Evolutionary conservation across 1,284 basidiomycete species (phyloP).

Genomic region (Pyrrhoderma lamaoense): DNA sequence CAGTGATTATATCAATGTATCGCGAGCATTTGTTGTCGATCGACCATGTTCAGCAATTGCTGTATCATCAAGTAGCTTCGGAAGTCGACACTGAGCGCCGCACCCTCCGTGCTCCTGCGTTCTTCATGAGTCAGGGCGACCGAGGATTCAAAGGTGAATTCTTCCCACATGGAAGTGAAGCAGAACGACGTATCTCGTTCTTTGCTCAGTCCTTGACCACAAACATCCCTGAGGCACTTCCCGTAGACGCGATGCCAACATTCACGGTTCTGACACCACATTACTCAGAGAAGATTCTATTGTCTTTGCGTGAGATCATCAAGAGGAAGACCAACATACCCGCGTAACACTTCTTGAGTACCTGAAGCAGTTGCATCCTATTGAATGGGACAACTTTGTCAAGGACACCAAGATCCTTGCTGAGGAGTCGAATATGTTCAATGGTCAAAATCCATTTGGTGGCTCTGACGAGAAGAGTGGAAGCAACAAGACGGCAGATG

Average conservation of each 20-base stretch:
- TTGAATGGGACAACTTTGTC: constrained; percentile 99
- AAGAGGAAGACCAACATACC: constrained; percentile 94
- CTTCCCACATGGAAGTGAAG: constrained; percentile 88
- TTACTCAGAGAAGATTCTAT: constrained; percentile 93
- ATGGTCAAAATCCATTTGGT: constrained; percentile 72
- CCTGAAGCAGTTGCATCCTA: constrained; percentile 94
- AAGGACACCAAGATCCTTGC: constrained; percentile 99
- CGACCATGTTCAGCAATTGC: constrained; percentile 88
- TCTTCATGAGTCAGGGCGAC: constrained; percentile 90
- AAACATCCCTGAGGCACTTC: constrained; percentile 80
- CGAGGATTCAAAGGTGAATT: constrained; percentile 83
- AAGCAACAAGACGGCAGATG: constrained; percentile 74
- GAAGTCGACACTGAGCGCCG: constrained; percentile 74
- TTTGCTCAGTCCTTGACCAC: constrained; percentile 93
- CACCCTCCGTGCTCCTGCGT: constrained; percentile 84
- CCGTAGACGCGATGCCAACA: constrained; percentile 94
- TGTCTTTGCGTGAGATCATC: constrained; percentile 93
- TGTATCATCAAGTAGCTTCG: constrained; percentile 91
- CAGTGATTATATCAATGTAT: constrained; percentile 99
- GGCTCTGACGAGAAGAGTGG: constrained; percentile 74
- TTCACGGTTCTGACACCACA: constrained; percentile 95
- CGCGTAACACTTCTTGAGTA: constrained; percentile 94
- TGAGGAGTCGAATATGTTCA: constrained; percentile 88
- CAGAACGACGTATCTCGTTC: constrained; percentile 93
- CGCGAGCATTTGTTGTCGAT: constrained; percentile 94